Evolutionary conservation across 805 yeast genomes (phyloP), one percentile per base, ranked within the genome.

Genomic region (Metschnikowia hibisci): DNA sequence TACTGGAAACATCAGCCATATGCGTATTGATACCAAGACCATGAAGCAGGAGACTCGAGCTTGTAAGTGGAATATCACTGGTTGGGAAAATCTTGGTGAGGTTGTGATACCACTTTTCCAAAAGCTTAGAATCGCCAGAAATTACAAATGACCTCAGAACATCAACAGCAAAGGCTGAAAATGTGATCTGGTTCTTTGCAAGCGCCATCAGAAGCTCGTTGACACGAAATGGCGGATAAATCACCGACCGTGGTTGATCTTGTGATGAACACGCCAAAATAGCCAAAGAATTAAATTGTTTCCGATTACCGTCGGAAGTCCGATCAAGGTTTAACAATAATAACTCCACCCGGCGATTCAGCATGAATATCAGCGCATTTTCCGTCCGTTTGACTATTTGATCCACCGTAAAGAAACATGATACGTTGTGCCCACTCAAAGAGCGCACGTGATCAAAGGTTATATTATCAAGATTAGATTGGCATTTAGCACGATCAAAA

Each of bases 151-250:
- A 30, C 43, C 44, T 6, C 46, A 46, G n/a, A 27, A 22, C 33
- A 16, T 45, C 46, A 16, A 31, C 34, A 31, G 29, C 34, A 13
- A 43, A 35, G 13, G 46, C 37, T 8, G 61, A 46, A 37, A 60
- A 60, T 16, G 43, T 46, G 20, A 57, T 47, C 30, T 51, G 38
- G 23, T 41, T 49, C 23, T 44, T 27, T 8, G 53, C 41, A 28
- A 48, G 47, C 23, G 54, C 39, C 38, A 65, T 52, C 11, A 64
- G 51, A 15, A 67, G 53, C 42, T 67, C 73, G 45, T 67, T 66
- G 39, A 66, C 48, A 38, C 76, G 48, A 48, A 70, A 69, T 1
- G 76, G 76, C 7, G 76, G 74, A 47, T 54, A 69, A 48, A 70
- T 42, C 27, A 70, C 61, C 8, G 65, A 60, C 22, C 74, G 55